Percentiles rank a stretch among this genome's conserved stretches.
These are phyloP conservation scores for Globisporangium spiculum DNA, from an alignment of 352 stramenopile species.

Conservation along the genomic window DNA sequence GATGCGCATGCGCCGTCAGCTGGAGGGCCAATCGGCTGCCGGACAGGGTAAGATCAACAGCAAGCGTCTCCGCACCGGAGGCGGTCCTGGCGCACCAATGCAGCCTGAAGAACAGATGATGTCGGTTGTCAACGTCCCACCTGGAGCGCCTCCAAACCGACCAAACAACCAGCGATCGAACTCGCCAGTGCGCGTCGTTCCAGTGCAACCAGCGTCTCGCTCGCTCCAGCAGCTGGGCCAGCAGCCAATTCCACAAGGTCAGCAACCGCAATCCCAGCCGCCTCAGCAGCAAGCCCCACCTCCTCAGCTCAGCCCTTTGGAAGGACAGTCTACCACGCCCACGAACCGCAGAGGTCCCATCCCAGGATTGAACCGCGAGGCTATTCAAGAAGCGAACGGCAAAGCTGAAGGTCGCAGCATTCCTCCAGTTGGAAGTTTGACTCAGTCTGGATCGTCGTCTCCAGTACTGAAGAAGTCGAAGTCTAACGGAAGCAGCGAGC, in stretches of 20 bases:
- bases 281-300: constrained; percentile 28
- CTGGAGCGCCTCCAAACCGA: constrained; percentile 46
- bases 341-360: constrained; percentile 56
- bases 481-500: constrained; percentile 40
- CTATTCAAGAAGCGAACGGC: constrained; percentile 44
- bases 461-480: constrained; percentile 81
- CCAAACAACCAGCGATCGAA: constrained; percentile 35
- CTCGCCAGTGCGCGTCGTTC: constrained; percentile 65
- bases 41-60: constrained; percentile 38
- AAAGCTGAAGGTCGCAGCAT: constrained; percentile 37
- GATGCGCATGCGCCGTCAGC: constrained; percentile 76
- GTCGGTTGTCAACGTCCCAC: constrained; percentile 47
- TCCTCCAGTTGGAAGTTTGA: constrained; percentile 23
- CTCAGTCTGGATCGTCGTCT: constrained; percentile 41
- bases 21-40: constrained; percentile 49
- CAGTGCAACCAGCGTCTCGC: constrained; percentile 66
- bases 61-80: constrained; percentile 54
- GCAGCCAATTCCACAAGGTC: constrained; percentile 38
- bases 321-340: constrained; percentile 50
- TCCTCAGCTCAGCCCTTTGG: constrained; percentile 57
- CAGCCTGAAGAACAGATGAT: constrained; percentile 59
- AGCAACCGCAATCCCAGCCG: constrained; percentile 19
- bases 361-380: constrained; percentile 59
- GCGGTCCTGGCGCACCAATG: constrained; percentile 31
- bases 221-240: constrained; percentile 67